phyloP scores from a whole-genome alignment of 345 rosid genomes.

The Eucalyptus erythrocorys region DNA sequence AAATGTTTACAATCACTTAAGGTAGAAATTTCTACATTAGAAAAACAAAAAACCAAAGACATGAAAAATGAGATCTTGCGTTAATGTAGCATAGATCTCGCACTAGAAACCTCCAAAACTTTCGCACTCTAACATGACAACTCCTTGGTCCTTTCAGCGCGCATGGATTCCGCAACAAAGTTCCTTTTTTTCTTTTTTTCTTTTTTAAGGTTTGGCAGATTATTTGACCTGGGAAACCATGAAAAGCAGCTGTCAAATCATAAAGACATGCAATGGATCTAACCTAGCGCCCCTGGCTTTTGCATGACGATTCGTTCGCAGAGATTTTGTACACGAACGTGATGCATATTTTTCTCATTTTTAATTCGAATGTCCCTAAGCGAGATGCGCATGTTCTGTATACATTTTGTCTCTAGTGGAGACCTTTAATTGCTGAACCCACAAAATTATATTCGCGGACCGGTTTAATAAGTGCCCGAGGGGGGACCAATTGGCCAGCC shows the following conservation, averaged over 20 bases:
- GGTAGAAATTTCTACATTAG: background rate
- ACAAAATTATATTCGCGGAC: background rate
- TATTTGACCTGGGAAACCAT: background rate
- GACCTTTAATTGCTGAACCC: background rate
- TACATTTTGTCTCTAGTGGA: background rate
- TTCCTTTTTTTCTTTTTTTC: fast-evolving
- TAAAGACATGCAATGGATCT: background rate
- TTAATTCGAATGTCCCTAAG: background rate
- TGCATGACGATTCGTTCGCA: background rate
- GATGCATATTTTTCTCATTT: background rate
- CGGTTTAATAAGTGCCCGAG: background rate
- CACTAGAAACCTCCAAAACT: background rate
- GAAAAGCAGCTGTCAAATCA: background rate
- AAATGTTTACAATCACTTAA: background rate
- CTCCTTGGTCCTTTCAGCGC: background rate
- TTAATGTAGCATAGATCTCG: background rate
- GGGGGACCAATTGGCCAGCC: background rate
- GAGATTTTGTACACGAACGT: background rate
- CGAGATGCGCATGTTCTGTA: background rate
- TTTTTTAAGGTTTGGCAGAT: background rate
- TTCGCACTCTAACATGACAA: background rate
- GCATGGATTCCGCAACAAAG: background rate
- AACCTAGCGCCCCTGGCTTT: background rate
- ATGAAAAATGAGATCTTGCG: background rate
- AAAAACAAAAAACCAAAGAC: background rate